These are phyloP conservation scores for Cochlearia excelsa DNA, from an alignment of 345 rosid species.

Conservation along the genomic window DNA sequence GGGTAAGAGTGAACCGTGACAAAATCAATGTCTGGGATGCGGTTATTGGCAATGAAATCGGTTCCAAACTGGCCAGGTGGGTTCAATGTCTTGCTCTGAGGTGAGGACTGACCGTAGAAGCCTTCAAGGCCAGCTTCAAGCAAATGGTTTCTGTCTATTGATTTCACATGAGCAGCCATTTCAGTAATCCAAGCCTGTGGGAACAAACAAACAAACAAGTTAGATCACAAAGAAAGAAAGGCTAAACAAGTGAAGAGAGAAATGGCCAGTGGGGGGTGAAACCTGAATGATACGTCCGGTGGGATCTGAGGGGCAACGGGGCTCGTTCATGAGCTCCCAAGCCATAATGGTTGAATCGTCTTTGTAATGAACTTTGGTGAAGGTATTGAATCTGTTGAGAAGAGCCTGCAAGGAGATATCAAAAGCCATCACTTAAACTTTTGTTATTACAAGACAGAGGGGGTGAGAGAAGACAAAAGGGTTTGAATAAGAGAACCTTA, in stretches of 20 bases:
- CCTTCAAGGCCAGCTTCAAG: slow-evolving; percentile 88
- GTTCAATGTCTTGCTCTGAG: slow-evolving; percentile 64
- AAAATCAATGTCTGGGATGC: slow-evolving; percentile 68
- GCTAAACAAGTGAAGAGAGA: background rate
- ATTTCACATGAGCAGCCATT: slow-evolving; percentile 81
- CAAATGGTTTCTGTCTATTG: slow-evolving; percentile 73
- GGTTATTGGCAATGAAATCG: slow-evolving; percentile 82
- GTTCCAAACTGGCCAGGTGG: slow-evolving; percentile 73
- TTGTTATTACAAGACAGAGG: too few species aligned
- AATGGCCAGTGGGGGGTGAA: slow-evolving; percentile 19
- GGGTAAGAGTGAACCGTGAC: slow-evolving; percentile 88
- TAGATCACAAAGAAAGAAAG: slow-evolving; percentile 1
- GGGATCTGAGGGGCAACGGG: slow-evolving; percentile 84
- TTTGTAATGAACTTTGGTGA: slow-evolving; percentile 72
- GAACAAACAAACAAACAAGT: slow-evolving; percentile 3
- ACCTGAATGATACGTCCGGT: slow-evolving; percentile 87
- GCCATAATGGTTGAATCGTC: slow-evolving; percentile 97
- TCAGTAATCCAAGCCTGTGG: slow-evolving; percentile 77
- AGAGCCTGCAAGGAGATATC: slow-evolving; percentile 49
- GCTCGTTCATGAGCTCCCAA: slow-evolving; percentile 99
- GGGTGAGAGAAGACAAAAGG: too few species aligned
- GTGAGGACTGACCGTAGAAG: slow-evolving; percentile 72
- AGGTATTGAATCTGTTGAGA: slow-evolving; percentile 61
- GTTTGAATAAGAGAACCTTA: slow-evolving; percentile 42
- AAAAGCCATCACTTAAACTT: slow-evolving; percentile 4